Percentiles rank a stretch among this genome's conserved stretches.
Evolutionary conservation across 1,284 basidiomycete species (phyloP).

Genomic region (Leccinum pallidistipes): DNA sequence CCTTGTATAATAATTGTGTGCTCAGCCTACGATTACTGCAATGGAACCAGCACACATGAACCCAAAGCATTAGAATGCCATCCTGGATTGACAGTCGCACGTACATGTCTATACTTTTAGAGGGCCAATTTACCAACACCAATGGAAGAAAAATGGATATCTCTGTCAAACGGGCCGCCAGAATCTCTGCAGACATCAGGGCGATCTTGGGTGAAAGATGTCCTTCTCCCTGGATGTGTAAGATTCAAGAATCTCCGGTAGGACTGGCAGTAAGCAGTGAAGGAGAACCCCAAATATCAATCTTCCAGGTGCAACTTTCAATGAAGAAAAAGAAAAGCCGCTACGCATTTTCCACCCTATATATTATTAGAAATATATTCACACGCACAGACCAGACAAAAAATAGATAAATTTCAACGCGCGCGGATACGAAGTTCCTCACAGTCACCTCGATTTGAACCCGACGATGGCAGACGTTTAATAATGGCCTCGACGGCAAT

Average conservation of each 20-base stretch:
- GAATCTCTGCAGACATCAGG: constrained; percentile 31
- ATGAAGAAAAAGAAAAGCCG: constrained; percentile 22
- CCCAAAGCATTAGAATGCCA: neutral
- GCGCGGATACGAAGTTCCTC: constrained; percentile 29
- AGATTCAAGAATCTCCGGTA: constrained; percentile 53
- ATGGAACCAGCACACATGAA: neutral
- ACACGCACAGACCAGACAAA: constrained; percentile 57
- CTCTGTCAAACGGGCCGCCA: constrained; percentile 38
- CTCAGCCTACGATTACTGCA: neutral
- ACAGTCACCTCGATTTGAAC: constrained; percentile 61
- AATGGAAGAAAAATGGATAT: constrained; percentile 15
- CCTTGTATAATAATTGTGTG: neutral
- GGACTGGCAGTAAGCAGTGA: constrained; percentile 12
- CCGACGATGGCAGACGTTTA: constrained; percentile 26
- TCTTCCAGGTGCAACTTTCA: constrained; percentile 70
- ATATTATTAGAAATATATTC: constrained; percentile 26
- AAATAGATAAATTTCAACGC: constrained; percentile 4
- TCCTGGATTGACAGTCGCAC: neutral
- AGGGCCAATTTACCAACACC: neutral
- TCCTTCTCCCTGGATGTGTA: constrained; percentile 47
- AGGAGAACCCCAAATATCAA: constrained; percentile 68
- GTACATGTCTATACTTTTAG: neutral
- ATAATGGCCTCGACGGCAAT: constrained; percentile 23
- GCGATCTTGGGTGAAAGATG: constrained; percentile 51
- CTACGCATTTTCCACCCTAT: constrained; percentile 18